Evolutionary conservation across 164 flowering plant genomes (phyloP), one percentile per base, ranked within the genome.

Genomic region (Aristolochia californica): DNA sequence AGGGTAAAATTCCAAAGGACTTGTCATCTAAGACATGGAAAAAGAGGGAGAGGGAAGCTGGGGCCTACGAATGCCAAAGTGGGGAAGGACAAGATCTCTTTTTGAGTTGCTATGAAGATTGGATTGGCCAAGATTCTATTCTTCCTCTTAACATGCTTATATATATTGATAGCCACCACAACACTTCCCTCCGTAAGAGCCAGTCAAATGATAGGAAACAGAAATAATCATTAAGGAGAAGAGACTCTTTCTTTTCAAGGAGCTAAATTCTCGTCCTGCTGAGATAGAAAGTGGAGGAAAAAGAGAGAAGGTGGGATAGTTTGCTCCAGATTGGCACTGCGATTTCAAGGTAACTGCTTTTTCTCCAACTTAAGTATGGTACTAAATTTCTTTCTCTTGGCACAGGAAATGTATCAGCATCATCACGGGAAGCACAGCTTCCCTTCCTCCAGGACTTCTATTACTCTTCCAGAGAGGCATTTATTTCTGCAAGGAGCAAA

Each of bases 401-500:
- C 51, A 60, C 68, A 73, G 77, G 53, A 69, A 61, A 85, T 82
- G 88, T 83, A 81, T 22, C 54, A 22, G 74, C 80, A 82, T 61
- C 90, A 76, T 30, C 86, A 76, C 62, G 85, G 70, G 59, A 87
- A 80, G 59, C 79, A 59, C 70, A 58, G 75, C 52, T 74, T 71
- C 28, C 62, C 85, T 57, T 75, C 85, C 53, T 71, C 84, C 53
- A 74, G 83, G 74, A 68, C 76, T 78, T 21, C 78, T 7, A 62
- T 72, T 26, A 76, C 82, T 53, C 70, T 77, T 2, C 67, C 79
- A 2, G 97, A 87, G 62, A 78, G 84, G 66, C 83, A 83, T 66
- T 59, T 84, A 74, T 79, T 91, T 63, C 60, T 81, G 64, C 91
- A 81, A 70, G 79, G 82, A 27, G 80, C 75, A 44, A 83, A 80